These are phyloP conservation scores for Cucurbita maxima DNA, from an alignment of 306 rosid genomes.

Conservation along the genomic window DNA sequence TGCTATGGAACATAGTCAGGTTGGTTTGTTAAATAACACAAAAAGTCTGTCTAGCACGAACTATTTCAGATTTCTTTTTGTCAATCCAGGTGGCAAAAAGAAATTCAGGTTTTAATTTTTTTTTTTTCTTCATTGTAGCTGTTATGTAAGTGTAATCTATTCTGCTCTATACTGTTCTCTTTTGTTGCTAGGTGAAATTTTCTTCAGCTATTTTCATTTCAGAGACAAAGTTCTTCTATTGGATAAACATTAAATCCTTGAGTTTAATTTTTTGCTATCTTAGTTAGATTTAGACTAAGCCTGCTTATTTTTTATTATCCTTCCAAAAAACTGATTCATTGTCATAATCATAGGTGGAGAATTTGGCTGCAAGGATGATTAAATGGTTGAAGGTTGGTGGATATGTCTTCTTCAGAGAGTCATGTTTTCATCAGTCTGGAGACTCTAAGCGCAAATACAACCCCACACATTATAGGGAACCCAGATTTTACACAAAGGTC, in stretches of 20 bases:
- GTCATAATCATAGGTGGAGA: constrained; percentile 39
- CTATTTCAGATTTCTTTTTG: background rate
- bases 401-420: constrained; percentile 73
- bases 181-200: background rate
- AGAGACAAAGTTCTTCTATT: background rate
- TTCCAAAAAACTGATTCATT: background rate
- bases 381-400: constrained; percentile 89
- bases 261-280: background rate
- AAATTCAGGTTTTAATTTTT: background rate
- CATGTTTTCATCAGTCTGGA: constrained; percentile 97
- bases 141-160: background rate
- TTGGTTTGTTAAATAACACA: background rate
- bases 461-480: constrained; percentile 94
- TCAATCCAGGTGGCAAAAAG: background rate
- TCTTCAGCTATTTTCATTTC: background rate
- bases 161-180: background rate
- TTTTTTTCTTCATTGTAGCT: background rate
- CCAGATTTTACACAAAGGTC: constrained; percentile 89
- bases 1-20: background rate
- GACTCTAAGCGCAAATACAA: constrained; percentile 83
- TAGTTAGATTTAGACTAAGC: background rate
- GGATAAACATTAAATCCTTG: background rate
- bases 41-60: background rate
- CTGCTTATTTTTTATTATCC: background rate
- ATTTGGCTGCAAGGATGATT: constrained; percentile 59